Evolutionary conservation across 2,329 filamentous ascomycete genomes (phyloP).

Genomic region (Aspergillus piperis): DNA sequence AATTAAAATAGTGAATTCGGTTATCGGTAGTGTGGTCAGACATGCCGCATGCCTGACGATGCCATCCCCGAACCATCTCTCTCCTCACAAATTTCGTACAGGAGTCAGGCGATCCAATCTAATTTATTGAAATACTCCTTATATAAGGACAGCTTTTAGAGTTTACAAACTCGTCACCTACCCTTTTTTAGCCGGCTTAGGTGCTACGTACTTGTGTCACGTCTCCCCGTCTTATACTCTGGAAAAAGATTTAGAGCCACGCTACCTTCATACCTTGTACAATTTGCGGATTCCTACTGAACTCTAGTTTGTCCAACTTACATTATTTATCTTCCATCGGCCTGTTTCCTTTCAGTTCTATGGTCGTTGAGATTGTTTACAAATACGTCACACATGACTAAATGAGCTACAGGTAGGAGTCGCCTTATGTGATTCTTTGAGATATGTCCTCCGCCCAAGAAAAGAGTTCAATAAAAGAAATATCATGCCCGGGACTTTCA

Average conservation of each 20-base stretch:
- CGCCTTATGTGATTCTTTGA: not conserved
- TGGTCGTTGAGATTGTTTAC: not conserved
- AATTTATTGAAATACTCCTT: no score
- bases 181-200: no score
- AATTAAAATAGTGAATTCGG: not conserved
- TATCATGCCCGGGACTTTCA: not conserved
- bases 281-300: not conserved
- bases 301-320: not conserved
- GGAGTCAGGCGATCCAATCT: not conserved
- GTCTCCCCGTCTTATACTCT: no score
- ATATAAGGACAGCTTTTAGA: no score
- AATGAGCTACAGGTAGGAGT: no score
- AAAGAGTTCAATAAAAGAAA: not conserved
- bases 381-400: no score
- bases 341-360: not conserved
- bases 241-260: no score
- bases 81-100: not conserved
- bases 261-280: not conserved
- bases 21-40: not conserved
- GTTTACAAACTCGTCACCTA: no score
- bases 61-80: not conserved
- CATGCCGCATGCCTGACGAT: not conserved
- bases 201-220: no score
- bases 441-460: not conserved
- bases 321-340: not conserved